phyloP scores from a whole-genome alignment of 257 asterid species.

The Salvia rosmarinus region DNA sequence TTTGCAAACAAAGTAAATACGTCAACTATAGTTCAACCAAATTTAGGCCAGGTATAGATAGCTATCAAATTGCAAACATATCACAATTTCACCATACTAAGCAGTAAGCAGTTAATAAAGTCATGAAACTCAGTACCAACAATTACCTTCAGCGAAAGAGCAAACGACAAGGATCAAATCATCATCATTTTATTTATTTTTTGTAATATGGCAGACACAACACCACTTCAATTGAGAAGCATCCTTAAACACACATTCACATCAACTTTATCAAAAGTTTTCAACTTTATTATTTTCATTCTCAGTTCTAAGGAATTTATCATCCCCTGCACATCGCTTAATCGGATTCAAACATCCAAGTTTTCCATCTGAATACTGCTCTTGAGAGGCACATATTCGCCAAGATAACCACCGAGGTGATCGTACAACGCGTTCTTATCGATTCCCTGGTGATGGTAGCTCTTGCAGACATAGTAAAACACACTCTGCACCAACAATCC shows the following conservation, averaged over 20 bases:
- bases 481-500: constrained; percentile 94
- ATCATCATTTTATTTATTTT: background rate
- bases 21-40: no score
- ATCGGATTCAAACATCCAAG: constrained; percentile 57
- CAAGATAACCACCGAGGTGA: constrained; percentile 97
- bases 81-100: no score
- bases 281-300: constrained; percentile 23
- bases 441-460: constrained; percentile 85
- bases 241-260: constrained; percentile 19
- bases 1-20: no score
- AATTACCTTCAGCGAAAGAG: background rate
- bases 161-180: background rate
- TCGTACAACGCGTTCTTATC: constrained; percentile 84
- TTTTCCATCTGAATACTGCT: constrained; percentile 96
- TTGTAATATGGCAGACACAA: background rate
- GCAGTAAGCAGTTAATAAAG: background rate
- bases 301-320: constrained; percentile 22
- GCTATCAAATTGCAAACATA: no score
- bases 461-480: constrained; percentile 94
- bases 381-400: constrained; percentile 95
- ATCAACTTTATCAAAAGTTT: background rate
- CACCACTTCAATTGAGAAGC: constrained; percentile 28
- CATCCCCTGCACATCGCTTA: constrained; percentile 19
- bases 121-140: background rate
- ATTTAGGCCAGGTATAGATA: background rate